Evolutionary conservation across 2,329 filamentous ascomycete species (phyloP), one percentile per base, ranked within the genome.

Genomic region (Paraphaeosphaeria minitans): DNA sequence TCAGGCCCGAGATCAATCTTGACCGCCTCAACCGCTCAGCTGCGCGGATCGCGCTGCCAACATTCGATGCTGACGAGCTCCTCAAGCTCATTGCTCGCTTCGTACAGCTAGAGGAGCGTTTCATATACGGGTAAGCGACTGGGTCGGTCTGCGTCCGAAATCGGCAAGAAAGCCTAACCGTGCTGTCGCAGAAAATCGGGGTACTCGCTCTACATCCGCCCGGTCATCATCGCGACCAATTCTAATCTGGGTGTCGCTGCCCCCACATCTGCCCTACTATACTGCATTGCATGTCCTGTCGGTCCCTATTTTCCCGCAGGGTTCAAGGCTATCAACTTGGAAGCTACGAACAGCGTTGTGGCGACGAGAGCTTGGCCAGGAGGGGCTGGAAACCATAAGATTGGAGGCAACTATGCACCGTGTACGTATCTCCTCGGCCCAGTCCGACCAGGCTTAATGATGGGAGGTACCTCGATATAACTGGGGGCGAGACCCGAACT

Each of bases 201-300:
- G 7, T 52, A 52, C 22, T 52, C 49, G 49, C 22, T 52, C 4
- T 52, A 52, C 35, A 35, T 52, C 2, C 49, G 49, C 14, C 49
- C 35, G 5, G 35, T 42, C 35, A 42, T 52, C 7, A 52, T 52
- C 21, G 49, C 35, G 6, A 52, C 49, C 22, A 41, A 52, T 21
- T n/a, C 35, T 35, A 52, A 41, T 35, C 35, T 52, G n/a, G 49
- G 49, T 21, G 49, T 52, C 8, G 21, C 35, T 42, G 35, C 49
- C 21, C 49, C 49, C 19, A 42, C 49, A 37, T 21, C 49, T 13
- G 49, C 49, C 7, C 49, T 52, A 1, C 22, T 52, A 12, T 52
- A 52, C 35, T 41, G 33, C 49, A 42, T 52, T 24, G 49, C 49
- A n/a, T 52, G 35, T 13, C 49, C 49, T 19, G 49, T 52, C 33